phyloP scores from a whole-genome alignment of 805 yeast genomes.

The Yarrowia sp. region DNA sequence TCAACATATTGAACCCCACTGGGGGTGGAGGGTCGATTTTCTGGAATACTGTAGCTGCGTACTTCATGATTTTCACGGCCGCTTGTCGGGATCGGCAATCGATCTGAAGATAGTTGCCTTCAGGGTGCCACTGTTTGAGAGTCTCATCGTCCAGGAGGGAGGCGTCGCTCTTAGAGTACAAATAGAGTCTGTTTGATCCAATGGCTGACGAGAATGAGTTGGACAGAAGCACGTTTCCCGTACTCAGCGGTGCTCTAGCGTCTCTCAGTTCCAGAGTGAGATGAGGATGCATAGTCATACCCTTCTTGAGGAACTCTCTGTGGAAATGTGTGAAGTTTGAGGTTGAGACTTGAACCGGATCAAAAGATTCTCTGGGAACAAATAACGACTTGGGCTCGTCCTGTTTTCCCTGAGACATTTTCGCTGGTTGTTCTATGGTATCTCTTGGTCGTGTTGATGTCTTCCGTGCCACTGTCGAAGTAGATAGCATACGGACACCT shows the following conservation, averaged over 20 bases:
- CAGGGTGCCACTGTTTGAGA: conserved; percentile 50
- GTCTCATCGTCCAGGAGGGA: conserved; percentile 3
- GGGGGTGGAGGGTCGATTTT: conserved; percentile 70
- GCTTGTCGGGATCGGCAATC: conserved; percentile 55
- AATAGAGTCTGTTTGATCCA: conserved; percentile 4
- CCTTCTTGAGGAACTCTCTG: conserved; percentile 21
- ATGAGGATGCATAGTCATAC: conserved; percentile 47
- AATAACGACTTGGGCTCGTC: not conserved
- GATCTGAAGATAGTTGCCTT: conserved; percentile 49
- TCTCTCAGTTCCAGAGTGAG: conserved; percentile 86
- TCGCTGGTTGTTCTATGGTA: not conserved
- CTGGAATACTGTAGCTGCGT: conserved; percentile 44
- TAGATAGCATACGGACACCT: not conserved
- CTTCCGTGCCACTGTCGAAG: not conserved
- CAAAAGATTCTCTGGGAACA: not conserved
- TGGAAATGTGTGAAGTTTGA: conserved; percentile 23
- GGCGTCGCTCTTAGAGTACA: conserved; percentile 18
- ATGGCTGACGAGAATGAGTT: conserved; percentile 17
- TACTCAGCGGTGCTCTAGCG: conserved; percentile 80
- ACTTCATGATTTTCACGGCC: conserved; percentile 49
- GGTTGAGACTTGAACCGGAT: not conserved
- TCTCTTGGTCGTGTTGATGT: not conserved
- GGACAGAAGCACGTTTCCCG: conserved; percentile 77
- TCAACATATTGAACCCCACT: conserved; percentile 68
- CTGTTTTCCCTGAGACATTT: not conserved